These are phyloP conservation scores for Juglanconis oblonga DNA, from an alignment of 2,329 filamentous ascomycete species.

Conservation along the genomic window DNA sequence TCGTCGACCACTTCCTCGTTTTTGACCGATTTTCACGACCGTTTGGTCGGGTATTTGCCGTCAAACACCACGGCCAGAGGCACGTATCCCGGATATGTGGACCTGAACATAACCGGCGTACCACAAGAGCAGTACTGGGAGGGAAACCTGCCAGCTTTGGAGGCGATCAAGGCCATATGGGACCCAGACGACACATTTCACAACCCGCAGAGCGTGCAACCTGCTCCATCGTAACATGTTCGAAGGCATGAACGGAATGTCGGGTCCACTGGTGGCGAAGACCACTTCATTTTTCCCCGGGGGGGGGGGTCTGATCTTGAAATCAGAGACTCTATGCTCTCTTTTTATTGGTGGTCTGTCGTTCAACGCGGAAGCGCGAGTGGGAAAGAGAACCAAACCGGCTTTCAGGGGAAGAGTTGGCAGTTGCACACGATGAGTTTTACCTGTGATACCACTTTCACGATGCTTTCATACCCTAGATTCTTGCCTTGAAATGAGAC, in stretches of 20 bases:
- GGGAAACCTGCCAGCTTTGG: slow-evolving; percentile 44
- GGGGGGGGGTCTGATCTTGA: background rate
- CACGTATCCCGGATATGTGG: slow-evolving; percentile 64
- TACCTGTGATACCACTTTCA: background rate
- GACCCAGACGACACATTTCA: slow-evolving; percentile 55
- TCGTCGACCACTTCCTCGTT: slow-evolving; percentile 47
- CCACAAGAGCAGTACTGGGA: slow-evolving; percentile 56
- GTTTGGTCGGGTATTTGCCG: slow-evolving; percentile 35
- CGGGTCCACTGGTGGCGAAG: background rate
- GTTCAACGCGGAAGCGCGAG: too few species aligned
- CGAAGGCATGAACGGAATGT: background rate
- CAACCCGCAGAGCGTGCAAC: slow-evolving; percentile 55
- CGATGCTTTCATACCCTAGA: background rate
- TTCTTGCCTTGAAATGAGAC: background rate
- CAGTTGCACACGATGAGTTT: background rate
- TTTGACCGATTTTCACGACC: slow-evolving; percentile 47
- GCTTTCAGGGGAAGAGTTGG: background rate
- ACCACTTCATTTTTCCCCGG: too few species aligned
- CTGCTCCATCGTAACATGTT: slow-evolving; percentile 17
- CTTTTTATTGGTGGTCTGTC: too few species aligned
- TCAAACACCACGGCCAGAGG: slow-evolving; percentile 35
- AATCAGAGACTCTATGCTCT: too few species aligned
- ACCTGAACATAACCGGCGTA: slow-evolving; percentile 41
- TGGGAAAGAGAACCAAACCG: too few species aligned
- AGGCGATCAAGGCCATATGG: slow-evolving; percentile 47